phyloP scores from a whole-genome alignment of 169 alveolate species.

The Eimeria necatrix region DNA sequence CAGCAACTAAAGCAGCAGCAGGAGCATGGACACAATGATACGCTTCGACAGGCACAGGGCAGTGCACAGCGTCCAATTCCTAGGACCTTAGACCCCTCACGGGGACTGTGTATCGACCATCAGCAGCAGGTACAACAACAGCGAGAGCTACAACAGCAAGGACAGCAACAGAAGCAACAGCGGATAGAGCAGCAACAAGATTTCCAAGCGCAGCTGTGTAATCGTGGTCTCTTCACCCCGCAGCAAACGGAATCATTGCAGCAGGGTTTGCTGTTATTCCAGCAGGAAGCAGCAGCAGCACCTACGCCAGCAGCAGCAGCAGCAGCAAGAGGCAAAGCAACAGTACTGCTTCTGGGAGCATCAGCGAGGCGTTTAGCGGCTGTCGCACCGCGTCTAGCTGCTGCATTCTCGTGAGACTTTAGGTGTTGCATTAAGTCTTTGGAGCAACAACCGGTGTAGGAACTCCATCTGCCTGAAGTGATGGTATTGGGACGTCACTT shows the following conservation, averaged over 20 bases:
- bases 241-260: neutral
- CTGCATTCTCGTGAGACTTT: neutral
- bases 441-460: neutral
- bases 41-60: neutral
- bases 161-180: neutral
- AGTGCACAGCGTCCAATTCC: neutral
- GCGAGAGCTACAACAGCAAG: neutral
- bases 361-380: slow-evolving; percentile 40
- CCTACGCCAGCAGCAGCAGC: slow-evolving; percentile 39
- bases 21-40: neutral
- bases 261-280: neutral
- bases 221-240: neutral
- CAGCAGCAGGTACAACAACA: neutral
- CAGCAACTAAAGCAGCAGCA: neutral
- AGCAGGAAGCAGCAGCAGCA: slow-evolving; percentile 27
- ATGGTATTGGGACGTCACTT: neutral
- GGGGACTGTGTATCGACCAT: neutral
- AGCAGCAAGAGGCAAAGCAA: slow-evolving; percentile 21
- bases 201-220: neutral
- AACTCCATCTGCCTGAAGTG: neutral
- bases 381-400: slow-evolving; percentile 30
- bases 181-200: neutral
- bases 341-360: neutral
- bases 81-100: no score
- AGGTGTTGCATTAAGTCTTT: neutral